Evolutionary conservation across 1,284 basidiomycete species (phyloP).

Genomic region (Malassezia restricta): DNA sequence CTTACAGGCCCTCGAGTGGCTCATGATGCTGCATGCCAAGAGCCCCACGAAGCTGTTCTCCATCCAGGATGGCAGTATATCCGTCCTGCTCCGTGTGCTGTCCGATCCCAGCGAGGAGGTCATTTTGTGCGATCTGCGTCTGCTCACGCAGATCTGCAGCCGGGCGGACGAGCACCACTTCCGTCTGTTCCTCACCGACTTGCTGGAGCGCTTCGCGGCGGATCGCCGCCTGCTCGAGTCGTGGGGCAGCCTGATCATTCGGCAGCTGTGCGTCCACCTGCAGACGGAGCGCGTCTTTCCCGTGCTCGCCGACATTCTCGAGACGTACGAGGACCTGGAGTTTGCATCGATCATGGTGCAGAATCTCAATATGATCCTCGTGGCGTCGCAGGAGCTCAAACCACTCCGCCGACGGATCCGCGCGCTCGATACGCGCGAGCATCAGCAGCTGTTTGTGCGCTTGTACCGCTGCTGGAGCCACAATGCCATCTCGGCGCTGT

Average conservation of each 20-base stretch:
- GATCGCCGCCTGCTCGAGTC: constrained; percentile 80
- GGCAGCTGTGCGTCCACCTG: constrained; percentile 83
- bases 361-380: constrained; percentile 90
- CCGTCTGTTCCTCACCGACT: constrained; percentile 66
- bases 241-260: constrained; percentile 85
- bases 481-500: constrained; percentile 90
- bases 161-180: constrained; percentile 94
- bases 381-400: constrained; percentile 84
- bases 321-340: constrained; percentile 96
- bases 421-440: constrained; percentile 75
- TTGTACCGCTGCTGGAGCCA: constrained; percentile 97
- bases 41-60: constrained; percentile 91
- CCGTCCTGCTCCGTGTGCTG: constrained; percentile 82
- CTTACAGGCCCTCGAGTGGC: constrained; percentile 89
- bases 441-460: constrained; percentile 78
- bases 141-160: constrained; percentile 83
- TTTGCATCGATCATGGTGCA: constrained; percentile 95
- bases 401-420: constrained; percentile 87
- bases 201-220: constrained; percentile 72
- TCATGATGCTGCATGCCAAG: constrained; percentile 96
- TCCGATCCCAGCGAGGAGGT: constrained; percentile 96
- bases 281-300: constrained; percentile 92
- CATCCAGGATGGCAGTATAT: constrained; percentile 92
- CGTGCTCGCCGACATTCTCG: constrained; percentile 88
- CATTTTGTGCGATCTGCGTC: constrained; percentile 85